Evolutionary conservation across 2,329 filamentous ascomycete genomes (phyloP), one percentile per base, ranked within the genome.

Genomic region (Claviceps citrina): DNA sequence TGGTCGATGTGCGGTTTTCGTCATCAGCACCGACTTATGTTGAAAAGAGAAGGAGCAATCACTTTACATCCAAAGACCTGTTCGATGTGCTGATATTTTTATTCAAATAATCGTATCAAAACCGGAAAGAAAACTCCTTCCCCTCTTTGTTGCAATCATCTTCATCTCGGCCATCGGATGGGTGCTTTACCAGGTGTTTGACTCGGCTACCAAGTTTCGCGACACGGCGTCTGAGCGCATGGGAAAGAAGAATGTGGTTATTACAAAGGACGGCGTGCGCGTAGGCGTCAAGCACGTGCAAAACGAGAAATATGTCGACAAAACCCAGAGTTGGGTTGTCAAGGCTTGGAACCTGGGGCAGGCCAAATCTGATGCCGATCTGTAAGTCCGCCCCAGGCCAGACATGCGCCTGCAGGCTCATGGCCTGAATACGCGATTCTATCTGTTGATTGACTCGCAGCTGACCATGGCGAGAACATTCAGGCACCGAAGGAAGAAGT

Each of bases 221-320:
- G 65, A 73, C 44, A 68, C 72, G 43, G 79, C 81, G 35, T 72
- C 70, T 36, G 68, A 79, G 59, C 75, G 75, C 53, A 81, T 86
- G 73, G 76, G 78, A 56, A 75, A 75, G 62, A 82, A 81, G 64
- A 81, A 86, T 55, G 72, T 87, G 42, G 66, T 76, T 31, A 81
- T 85, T 59, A 79, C 77, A 30, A 84, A 82, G 56, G 81, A 85
- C 42, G 82, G 82, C 41, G 62, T 83, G 44, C 72, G 73, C 44
- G 79, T 87, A 33, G 77, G 77, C 36, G 71, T 87, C 45, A 81
- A 78, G 60, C 68, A 84, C 44, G 59, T 81, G 37, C 68, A 70
- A 47, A 70, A 72, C 40, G 82, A 86, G 61, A 73, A 71, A 36
- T 84, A 84, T 54, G 73, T 83, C 51, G 82, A 86, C 50, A 68